Evolutionary conservation across 2,329 filamentous ascomycete species (phyloP), one percentile per base, ranked within the genome.

Genomic region (Helotiales sp.): DNA sequence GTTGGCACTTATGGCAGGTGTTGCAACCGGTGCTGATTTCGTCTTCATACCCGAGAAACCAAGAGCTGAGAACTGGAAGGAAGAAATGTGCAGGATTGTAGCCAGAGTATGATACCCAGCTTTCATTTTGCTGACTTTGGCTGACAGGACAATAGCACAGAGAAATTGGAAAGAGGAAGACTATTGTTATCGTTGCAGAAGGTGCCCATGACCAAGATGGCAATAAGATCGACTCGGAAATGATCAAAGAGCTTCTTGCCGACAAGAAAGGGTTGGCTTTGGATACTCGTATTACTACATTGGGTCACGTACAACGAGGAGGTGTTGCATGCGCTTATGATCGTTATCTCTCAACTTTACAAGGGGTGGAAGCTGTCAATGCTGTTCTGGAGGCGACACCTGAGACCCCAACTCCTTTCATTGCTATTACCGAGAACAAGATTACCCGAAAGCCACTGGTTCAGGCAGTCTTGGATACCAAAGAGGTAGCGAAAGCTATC

Each of bases 341-440:
- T 80, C 89, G 96, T 72, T 95, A 96, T 88, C 86, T 99, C 57
- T 90, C 91, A 6, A 99, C 96, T 0, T 83, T 98, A 40, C 96
- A 99, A 78, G 96, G 94, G 75, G 93, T 97, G 2, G 94, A 97
- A 79, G 95, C 94, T 26, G 94, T 98, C 76, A 93, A 92, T 75
- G 94, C 95, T 24, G 93, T 97, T 20, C 85, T 97, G 30, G 93
- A 97, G 72, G 92, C 93, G 59, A 96, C 89, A 0, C 93, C 96
- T 10, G 91, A 96, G 50, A 95, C 92, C 0, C 92, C 93, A 64
- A 97, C 93, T 58, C 95, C 93, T 66, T 94, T 99, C 77, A 98
- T 99, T 77, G 94, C 93, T 73, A 94, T 99, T 73, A 94, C 91
- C 71, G 96, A 99, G 83, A 98, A 98, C 86, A 97, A 99, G 83